phyloP scores from a whole-genome alignment of 768 basidiomycete genomes.

The Naganishia friedmannii region DNA sequence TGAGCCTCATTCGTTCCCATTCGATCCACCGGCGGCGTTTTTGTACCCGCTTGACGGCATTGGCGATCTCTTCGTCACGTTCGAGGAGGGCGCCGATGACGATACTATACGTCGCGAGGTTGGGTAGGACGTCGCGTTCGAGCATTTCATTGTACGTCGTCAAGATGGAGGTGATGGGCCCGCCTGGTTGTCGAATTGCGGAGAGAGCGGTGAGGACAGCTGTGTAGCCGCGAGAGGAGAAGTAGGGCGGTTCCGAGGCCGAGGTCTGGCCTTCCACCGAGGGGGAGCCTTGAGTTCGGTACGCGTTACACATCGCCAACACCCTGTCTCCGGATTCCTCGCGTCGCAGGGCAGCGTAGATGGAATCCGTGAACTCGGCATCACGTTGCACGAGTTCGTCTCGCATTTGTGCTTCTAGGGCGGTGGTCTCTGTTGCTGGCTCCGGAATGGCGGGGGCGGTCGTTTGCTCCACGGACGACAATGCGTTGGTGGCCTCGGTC shows the following conservation, averaged over 20 bases:
- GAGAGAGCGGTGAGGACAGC: constrained; percentile 61
- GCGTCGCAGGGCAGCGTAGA: constrained; percentile 14
- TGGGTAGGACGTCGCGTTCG: constrained; percentile 62
- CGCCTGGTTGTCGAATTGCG: constrained; percentile 52
- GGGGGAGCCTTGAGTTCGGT: constrained; percentile 25
- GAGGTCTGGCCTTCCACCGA: neutral
- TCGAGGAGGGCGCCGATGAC: constrained; percentile 64
- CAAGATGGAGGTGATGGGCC: constrained; percentile 61
- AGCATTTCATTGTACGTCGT: constrained; percentile 73
- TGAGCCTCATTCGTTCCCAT: constrained; percentile 2
- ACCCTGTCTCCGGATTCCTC: constrained; percentile 20
- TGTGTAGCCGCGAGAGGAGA: constrained; percentile 62
- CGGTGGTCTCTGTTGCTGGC: no score
- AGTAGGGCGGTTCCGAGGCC: constrained; percentile 16
- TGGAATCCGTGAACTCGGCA: constrained; percentile 12
- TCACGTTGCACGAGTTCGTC: constrained; percentile 25
- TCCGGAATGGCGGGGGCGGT: neutral
- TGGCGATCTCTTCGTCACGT: constrained; percentile 66
- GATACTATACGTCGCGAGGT: constrained; percentile 61
- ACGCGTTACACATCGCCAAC: constrained; percentile 33
- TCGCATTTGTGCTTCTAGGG: constrained; percentile 7
- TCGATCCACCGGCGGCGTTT: constrained; percentile 21
- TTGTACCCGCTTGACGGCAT: constrained; percentile 56
- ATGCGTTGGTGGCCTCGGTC: constrained; percentile 17
- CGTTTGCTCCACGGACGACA: neutral